Base-by-base conservation (phyloP, 164 flowering plant species). In the Paratinospora sagittata region DNA sequence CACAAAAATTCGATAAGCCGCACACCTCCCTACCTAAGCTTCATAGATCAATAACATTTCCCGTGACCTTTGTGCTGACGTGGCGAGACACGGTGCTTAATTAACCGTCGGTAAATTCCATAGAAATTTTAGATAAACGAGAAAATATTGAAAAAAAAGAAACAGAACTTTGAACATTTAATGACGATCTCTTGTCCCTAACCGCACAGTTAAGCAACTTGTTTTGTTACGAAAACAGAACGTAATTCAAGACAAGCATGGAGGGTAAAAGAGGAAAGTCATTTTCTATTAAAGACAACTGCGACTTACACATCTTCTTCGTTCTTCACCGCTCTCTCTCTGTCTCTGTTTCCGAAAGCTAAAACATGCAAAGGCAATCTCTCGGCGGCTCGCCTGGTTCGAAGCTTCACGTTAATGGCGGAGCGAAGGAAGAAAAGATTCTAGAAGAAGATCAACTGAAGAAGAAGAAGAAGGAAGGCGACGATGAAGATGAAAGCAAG, bases 371-470 rank as follows among this genome's bases (percentile, higher is more conserved):
- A n/a, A n/a, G n/a, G n/a, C n/a, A n/a, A n/a, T n/a, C n/a, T n/a
- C n/a, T n/a, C n/a, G n/a, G n/a, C n/a, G n/a, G n/a, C n/a, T n/a
- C n/a, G n/a, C n/a, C n/a, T n/a, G n/a, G n/a, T n/a, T n/a, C n/a
- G n/a, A n/a, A n/a, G n/a, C n/a, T n/a, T n/a, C n/a, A n/a, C n/a
- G n/a, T n/a, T n/a, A n/a, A n/a, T n/a, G n/a, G n/a, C n/a, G n/a
- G n/a, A n/a, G n/a, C n/a, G n/a, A n/a, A 76, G 36, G 80, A 78
- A 2, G 81, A 78, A 21, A 66, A 62, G 58, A 16, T 45, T 39
- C 43, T 39, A 11, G 43, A 39, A 39, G 43, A 39, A 71, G 77
- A 71, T 66, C 76, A 66, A n/a, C n/a, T n/a, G 34, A 30, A 30
- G 34, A 30, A 30, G 34, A 30, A 30, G 34, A 30, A 30, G 34